Evolutionary conservation across 2,329 filamentous ascomycete species (phyloP), one percentile per base, ranked within the genome.

Genomic region (Tolypocladium nubicola): DNA sequence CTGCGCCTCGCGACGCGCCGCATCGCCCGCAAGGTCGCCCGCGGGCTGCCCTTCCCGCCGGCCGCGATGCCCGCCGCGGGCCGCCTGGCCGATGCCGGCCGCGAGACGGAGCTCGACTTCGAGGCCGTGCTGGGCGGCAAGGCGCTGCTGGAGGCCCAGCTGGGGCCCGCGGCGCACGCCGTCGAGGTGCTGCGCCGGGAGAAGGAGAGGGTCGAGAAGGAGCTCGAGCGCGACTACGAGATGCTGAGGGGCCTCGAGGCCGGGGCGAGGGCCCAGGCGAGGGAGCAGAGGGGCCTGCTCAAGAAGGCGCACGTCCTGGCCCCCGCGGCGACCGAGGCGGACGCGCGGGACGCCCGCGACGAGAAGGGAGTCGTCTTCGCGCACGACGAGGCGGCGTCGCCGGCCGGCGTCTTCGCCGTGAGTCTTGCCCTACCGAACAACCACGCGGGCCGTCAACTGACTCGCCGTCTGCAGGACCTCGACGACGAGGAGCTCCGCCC

Each of bases 31-130:
- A 86, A 85, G 64, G 71, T 89, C 7, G 70, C 75, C 19, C 79
- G 77, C 39, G 82, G 81, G 13, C 75, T 88, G 55, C 85, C 85
- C n/a, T 88, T 90, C 65, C 87, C 87, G 1, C 83, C 82, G 0
- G 75, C 79, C 3, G 67, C 71, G 1, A 63, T 67, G 53, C 60
- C 64, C 6, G 60, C 67, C 21, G 56, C 60, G 2, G 55, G 57
- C 58, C 53, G 61, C 57, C 33, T 56, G 61, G 65, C 30, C 40
- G 68, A 73, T 26, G 76, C 73, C 9, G 73, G 76, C 19, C 76
- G 82, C 54, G 80, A 79, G 50, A 74, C 77, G 35, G 83, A 87
- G 65, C 81, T 90, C 52, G 79, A 87, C 64, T 85, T 85, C 61
- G 86, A 89, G 66, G 80, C 77, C 63, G 79, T 85, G 16, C 73